Base-by-base conservation (phyloP, 345 rosid species). In the Cardamine occulta region DNA sequence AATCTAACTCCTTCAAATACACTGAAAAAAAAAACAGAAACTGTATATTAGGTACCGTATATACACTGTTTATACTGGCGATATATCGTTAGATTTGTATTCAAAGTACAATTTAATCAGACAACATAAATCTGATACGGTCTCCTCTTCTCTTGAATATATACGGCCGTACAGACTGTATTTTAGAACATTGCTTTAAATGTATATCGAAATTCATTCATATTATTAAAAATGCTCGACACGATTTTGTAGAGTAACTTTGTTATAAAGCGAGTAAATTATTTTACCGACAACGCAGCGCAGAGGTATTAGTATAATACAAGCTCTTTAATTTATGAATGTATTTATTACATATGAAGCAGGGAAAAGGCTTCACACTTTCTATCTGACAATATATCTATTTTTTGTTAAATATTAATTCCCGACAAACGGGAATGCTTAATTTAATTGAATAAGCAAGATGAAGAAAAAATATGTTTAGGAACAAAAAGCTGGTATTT, bases 341-440 rank as follows among this genome's bases (percentile, higher is more conserved):
- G 49, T 40, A 66, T 19, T 32, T 59, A 35, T 29, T 47, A 70
- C 28, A 70, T 34, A 56, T 13, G 60, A 53, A 76, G 76, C 63
- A 63, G 13, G 40, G 49, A 37, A 77, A 78, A 72, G 81, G 57
- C 52, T 78, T 67, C 57, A 51, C 64, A 72, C 81, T 78, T 78
- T 78, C 57, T 66, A 66, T 57, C 77, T 78, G 81, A 78, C 81
- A 66, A 11, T 7, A 18, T 19, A 8, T 55, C 6, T 35, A 1
- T 35, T 21, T 14, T 24, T 12, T 15, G 47, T 54, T 74, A 40
- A 26, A 26, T 66, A 67, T 39, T 51, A 34, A 42, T 23, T 26
- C 51, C 74, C 40, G 80, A 76, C 58, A 69, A 61, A 66, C 32
- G 17, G 10, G 62, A 67, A 32, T 21, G 56, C 21, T 37, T 55